Conservation (phyloP, 257 asterid genomes). For the Phtheirospermum japonicum region DNA sequence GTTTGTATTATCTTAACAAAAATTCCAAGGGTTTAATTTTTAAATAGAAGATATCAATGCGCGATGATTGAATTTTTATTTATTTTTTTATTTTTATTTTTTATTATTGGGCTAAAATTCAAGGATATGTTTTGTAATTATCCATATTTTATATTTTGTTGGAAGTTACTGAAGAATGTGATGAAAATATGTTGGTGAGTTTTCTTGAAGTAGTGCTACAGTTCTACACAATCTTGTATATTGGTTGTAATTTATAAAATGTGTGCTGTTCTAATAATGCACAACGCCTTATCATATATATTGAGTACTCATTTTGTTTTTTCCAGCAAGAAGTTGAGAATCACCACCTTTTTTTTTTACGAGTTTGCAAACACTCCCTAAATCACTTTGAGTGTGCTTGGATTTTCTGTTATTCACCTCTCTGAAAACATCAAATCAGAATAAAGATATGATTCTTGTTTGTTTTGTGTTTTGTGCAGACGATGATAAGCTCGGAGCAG, state of each 20-base stretch:
- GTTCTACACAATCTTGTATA: neutral
- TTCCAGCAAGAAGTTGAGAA: no score
- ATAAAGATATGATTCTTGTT: slow-evolving; percentile 15
- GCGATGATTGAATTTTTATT: no score
- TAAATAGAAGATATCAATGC: neutral
- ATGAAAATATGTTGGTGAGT: neutral
- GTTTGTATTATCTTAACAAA: neutral
- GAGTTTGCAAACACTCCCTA: neutral
- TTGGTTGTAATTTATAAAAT: neutral
- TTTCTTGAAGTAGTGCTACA: neutral
- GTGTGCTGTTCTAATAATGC: neutral
- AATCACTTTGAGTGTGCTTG: neutral
- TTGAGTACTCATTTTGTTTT: no score
- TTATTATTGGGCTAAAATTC: neutral
- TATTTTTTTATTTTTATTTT: neutral
- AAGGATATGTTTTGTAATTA: neutral
- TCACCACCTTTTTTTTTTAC: no score
- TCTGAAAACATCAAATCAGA: neutral
- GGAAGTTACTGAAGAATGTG: neutral
- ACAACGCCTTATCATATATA: neutral
- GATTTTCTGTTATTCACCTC: slow-evolving; percentile 3
- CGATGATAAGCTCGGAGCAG: slow-evolving; percentile 49
- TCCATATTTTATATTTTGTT: neutral
- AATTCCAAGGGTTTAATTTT: neutral
- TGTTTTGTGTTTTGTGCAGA: slow-evolving; percentile 41